Percentiles rank a stretch among this genome's conserved stretches.
phyloP scores from a whole-genome alignment of 2,329 filamentous ascomycete species.

The Fusarium pilosicola region DNA sequence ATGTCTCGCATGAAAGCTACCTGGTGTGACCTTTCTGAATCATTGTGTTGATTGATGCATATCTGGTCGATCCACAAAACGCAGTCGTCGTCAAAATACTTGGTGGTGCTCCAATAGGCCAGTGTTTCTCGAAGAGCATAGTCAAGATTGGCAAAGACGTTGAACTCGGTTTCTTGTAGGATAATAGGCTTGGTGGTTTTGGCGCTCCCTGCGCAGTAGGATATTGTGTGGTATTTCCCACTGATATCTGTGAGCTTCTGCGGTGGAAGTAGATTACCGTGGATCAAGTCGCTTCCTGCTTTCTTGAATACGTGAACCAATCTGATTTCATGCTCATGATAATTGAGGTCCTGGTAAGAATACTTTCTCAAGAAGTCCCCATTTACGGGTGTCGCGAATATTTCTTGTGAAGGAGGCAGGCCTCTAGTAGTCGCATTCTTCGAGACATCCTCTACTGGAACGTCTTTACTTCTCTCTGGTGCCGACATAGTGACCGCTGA shows the following conservation, averaged over 20 bases:
- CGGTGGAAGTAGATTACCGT: fast-evolving
- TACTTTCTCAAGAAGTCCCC: fast-evolving
- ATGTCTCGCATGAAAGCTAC: not conserved
- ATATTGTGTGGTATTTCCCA: not conserved
- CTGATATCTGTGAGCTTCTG: not conserved
- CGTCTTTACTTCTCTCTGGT: fast-evolving
- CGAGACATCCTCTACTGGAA: fast-evolving
- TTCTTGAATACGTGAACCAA: not conserved
- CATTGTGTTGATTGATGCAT: not conserved
- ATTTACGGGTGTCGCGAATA: not conserved
- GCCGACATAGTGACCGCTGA: not conserved
- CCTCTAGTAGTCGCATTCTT: fast-evolving
- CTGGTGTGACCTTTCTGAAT: not conserved
- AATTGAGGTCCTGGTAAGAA: fast-evolving
- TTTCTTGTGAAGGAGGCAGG: not conserved
- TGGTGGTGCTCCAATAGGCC: not conserved
- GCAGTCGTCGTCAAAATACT: not conserved
- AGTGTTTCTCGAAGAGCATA: not conserved
- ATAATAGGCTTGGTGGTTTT: not conserved
- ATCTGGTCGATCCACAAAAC: not conserved
- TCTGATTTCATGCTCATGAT: not conserved
- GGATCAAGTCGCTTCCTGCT: not conserved
- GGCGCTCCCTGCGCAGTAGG: not conserved
- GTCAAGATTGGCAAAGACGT: not conserved
- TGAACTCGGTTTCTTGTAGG: not conserved